Conservation (phyloP, 495 filamentous ascomycete genomes). For the Immersiella caudata region DNA sequence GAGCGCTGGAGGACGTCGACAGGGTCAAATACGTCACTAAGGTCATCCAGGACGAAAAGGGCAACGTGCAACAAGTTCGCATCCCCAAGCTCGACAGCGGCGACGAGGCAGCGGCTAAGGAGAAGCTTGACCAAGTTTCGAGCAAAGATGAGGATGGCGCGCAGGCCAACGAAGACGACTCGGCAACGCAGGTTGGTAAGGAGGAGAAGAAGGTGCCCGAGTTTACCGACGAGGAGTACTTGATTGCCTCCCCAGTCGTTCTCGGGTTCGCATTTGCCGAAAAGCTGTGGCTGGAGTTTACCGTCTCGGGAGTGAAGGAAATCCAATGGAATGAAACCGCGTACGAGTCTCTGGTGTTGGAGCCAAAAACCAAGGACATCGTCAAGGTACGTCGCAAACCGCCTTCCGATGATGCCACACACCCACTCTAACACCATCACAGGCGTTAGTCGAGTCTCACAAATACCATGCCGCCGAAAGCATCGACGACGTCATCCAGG, state of each 20-base stretch:
- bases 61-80: conserved; percentile 57
- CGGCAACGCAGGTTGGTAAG: conserved; percentile 30
- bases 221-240: conserved; percentile 83
- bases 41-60: conserved; percentile 65
- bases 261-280: conserved; percentile 92
- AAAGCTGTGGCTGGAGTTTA: conserved; percentile 91
- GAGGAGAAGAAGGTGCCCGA: conserved; percentile 48
- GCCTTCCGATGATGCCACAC: conserved; percentile 57
- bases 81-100: conserved; percentile 56
- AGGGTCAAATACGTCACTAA: conserved; percentile 63
- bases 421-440: conserved; percentile 7
- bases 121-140: conserved; percentile 67
- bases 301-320: conserved; percentile 72
- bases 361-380: conserved; percentile 37
- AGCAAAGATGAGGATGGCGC: conserved; percentile 31
- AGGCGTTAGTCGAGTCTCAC: conserved; percentile 35
- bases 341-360: conserved; percentile 34
- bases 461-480: conserved; percentile 75
- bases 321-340: conserved; percentile 38
- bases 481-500: conserved; percentile 63
- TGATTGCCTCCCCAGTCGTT: conserved; percentile 87
- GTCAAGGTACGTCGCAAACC: conserved; percentile 46
- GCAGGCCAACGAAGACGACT: conserved; percentile 47
- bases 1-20: conserved; percentile 50
- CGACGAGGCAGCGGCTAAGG: conserved; percentile 54